Conservation (phyloP, 2,329 filamentous ascomycete genomes). For the Cladosporium oxysporum region DNA sequence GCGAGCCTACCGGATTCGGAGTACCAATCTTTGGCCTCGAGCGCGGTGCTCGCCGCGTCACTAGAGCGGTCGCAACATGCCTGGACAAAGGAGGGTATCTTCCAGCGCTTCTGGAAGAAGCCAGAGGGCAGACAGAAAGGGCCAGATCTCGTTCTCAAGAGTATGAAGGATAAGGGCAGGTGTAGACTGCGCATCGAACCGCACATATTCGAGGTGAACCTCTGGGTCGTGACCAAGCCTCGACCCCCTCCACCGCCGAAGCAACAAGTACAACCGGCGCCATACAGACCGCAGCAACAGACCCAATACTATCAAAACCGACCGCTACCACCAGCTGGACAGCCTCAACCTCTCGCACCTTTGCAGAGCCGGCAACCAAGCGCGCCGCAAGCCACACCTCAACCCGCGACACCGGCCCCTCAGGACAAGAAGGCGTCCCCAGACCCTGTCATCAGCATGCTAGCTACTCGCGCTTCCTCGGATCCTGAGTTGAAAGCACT, state of each 20-base stretch:
- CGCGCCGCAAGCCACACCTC: not conserved
- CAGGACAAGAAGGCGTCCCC: constrained; percentile 35
- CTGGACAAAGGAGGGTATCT: constrained; percentile 69
- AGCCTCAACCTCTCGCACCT: constrained; percentile 18
- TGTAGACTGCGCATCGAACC: constrained; percentile 77
- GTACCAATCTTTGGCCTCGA: constrained; percentile 73
- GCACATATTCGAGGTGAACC: constrained; percentile 73
- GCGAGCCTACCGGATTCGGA: constrained; percentile 63
- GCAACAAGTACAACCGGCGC: constrained; percentile 22
- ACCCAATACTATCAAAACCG: constrained; percentile 27
- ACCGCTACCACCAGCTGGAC: constrained; percentile 23
- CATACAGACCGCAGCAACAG: constrained; percentile 25
- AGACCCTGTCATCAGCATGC: constrained; percentile 79
- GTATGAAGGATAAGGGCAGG: constrained; percentile 61
- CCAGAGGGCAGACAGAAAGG: constrained; percentile 62
- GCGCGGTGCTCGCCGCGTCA: constrained; percentile 74
- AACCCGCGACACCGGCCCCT: constrained; percentile 20
- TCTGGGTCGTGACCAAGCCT: constrained; percentile 70
- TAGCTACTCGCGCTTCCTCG: constrained; percentile 73
- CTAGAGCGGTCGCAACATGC: constrained; percentile 70
- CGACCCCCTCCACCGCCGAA: constrained; percentile 47
- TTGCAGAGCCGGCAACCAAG: constrained; percentile 19
- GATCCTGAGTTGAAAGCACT: constrained; percentile 72
- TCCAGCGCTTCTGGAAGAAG: constrained; percentile 78
- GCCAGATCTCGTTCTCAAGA: constrained; percentile 33